Evolutionary conservation across 306 rosid species (phyloP).

Genomic region (Acacia crassicarpa): DNA sequence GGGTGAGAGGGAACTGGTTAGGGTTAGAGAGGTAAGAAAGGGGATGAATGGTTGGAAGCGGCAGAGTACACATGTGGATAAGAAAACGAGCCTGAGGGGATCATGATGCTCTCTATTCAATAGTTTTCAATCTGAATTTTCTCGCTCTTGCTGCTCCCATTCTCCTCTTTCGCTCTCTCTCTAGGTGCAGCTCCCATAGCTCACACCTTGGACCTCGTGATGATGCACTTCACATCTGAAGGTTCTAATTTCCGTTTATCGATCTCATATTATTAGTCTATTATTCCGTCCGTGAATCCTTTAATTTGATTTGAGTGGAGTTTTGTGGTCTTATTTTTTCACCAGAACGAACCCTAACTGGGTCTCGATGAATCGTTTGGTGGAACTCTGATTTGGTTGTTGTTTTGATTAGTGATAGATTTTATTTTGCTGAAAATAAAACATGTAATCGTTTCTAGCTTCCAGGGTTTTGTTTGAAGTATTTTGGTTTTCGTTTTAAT

Average conservation of each 20-base stretch:
- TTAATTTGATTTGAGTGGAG: background rate
- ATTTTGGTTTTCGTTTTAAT: background rate
- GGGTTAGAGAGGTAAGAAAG: background rate
- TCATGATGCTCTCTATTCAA: conserved; percentile 34
- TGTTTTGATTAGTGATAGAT: background rate
- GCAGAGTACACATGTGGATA: conserved; percentile 41
- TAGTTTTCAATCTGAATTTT: conserved; percentile 63
- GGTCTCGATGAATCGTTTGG: background rate
- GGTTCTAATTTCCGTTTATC: conserved; percentile 28
- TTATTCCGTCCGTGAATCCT: background rate
- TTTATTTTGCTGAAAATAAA: background rate
- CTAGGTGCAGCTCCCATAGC: background rate
- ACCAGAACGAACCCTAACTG: background rate
- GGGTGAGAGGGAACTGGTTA: background rate
- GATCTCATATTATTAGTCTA: background rate
- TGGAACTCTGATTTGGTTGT: background rate
- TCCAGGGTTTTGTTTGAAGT: background rate
- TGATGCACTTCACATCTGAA: conserved; percentile 43
- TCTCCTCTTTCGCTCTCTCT: background rate
- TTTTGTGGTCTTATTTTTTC: background rate
- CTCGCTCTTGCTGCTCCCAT: conserved; percentile 38
- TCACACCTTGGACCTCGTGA: conserved; percentile 45
- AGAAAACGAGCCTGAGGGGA: conserved; percentile 39
- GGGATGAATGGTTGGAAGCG: conserved; percentile 33
- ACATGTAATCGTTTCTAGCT: background rate